A percentile compares a stretch with the other conserved stretches of the same genome.
These are phyloP conservation scores for Xylariaceae sp. DNA, from an alignment of 2,329 filamentous ascomycete species.

Conservation along the genomic window DNA sequence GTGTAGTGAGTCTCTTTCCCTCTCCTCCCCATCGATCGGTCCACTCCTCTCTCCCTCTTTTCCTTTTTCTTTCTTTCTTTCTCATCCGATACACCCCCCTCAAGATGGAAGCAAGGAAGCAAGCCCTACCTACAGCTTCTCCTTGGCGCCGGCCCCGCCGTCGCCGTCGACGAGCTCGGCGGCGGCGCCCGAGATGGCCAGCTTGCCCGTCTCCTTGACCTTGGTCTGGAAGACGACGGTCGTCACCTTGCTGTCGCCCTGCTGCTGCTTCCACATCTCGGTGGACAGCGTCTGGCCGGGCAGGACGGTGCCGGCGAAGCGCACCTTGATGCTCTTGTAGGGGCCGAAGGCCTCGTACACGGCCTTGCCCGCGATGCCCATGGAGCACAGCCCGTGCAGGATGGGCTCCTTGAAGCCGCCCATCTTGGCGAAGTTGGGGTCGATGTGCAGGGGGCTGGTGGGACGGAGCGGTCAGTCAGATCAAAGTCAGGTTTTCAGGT, in stretches of 20 bases:
- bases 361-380: conserved; percentile 86
- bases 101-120: too few relatives aligned
- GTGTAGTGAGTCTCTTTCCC: too few relatives aligned
- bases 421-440: conserved; percentile 88
- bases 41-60: neutral
- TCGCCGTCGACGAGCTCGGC: conserved; percentile 60
- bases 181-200: conserved; percentile 73
- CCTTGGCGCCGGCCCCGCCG: conserved; percentile 21
- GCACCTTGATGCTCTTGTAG: conserved; percentile 87
- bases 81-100: too few relatives aligned
- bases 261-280: conserved; percentile 93
- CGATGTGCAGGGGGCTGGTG: conserved; percentile 80
- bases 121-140: conserved; percentile 18
- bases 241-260: conserved; percentile 54
- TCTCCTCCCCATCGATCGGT: conserved; percentile 1
- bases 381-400: conserved; percentile 92
- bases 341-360: conserved; percentile 76
- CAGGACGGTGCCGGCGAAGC: conserved; percentile 78
- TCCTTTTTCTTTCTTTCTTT: too few relatives aligned
- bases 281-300: conserved; percentile 86
- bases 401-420: conserved; percentile 94
- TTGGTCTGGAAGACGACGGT: conserved; percentile 78
- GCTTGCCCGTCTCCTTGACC: conserved; percentile 89
- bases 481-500: too few relatives aligned
- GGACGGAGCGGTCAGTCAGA: too few relatives aligned